Base-by-base conservation (phyloP, 306 rosid species). In the Alnus rubra region DNA sequence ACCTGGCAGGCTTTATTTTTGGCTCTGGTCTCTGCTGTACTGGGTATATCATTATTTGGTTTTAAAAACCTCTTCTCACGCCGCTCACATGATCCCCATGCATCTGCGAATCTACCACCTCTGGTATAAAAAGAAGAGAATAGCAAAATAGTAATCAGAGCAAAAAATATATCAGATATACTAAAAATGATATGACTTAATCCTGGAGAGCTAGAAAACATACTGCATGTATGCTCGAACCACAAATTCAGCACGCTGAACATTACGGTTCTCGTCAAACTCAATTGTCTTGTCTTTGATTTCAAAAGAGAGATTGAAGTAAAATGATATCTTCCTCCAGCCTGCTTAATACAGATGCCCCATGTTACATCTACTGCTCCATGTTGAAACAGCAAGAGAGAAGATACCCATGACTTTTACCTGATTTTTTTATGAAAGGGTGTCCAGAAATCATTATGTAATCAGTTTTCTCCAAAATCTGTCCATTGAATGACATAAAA, bases 321-420 rank as follows among this genome's bases (percentile, higher is more conserved):
- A 94, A 83, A 93, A 94, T 68, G 97, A 89, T 83, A 94, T 92
- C 91, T 94, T 94, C 87, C 98, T 91, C 98, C 98, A 94, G 69
- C 98, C 98, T 92, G 78, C 45, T 73, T 70, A 80, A 83, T 83
- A 76, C n/a, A 62, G 59, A 48, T 13, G 73, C 48, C 30, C 55
- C 71, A 75, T 13, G 78, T 84, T 76, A 76, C 74, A 69, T 62
- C 12, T 30, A 48, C 37, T n/a, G 44, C 18, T 65, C 35, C n/a
- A 39, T 78, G 55, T 78, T 33, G 74, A 67, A 56, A 49, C 48
- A 68, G 19, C 10, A 44, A 9, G 74, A n/a, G 51, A 71, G 48
- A 80, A 79, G 35, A 64, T 12, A 64, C 1, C 67, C 70, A 37
- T 35, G 48, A 67, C 33, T 12, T 39, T 77, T 80, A 92, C 98